Evolutionary conservation across 2,329 filamentous ascomycete species (phyloP).

Genomic region (Verticillium klebahnii): DNA sequence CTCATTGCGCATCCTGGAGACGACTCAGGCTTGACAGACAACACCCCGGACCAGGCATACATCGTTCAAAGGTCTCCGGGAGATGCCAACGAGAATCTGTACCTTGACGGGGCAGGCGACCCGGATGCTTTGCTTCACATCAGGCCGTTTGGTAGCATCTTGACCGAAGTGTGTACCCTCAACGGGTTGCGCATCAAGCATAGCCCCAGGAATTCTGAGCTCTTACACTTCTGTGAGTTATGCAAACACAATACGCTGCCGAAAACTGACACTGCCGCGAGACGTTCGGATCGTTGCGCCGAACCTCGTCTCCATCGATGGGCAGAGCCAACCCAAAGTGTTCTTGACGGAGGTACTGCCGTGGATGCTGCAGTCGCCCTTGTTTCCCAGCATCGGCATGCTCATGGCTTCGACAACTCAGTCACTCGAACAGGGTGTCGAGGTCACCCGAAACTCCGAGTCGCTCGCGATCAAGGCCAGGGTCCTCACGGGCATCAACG

Average conservation of each 20-base stretch:
- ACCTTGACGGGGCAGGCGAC: conserved; percentile 16
- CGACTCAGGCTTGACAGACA: not conserved
- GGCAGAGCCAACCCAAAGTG: conserved; percentile 14
- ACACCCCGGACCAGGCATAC: not conserved
- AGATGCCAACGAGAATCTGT: conserved; percentile 3
- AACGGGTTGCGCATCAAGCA: conserved; percentile 21
- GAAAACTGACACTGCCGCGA: conserved; percentile 1
- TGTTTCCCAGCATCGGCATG: conserved; percentile 21
- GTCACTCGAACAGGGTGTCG: conserved; percentile 13
- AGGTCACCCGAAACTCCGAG: conserved; percentile 18
- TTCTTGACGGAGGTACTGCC: conserved; percentile 20
- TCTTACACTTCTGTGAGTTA: conserved; percentile 23
- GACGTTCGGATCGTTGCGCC: conserved; percentile 21
- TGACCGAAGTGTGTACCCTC: conserved; percentile 30
- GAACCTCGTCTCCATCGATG: conserved; percentile 25
- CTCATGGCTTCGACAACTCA: conserved; percentile 24
- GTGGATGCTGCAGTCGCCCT: conserved; percentile 24
- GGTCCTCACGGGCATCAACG: conserved; percentile 21
- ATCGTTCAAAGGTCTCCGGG: not conserved
- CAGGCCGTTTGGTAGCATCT: conserved; percentile 15
- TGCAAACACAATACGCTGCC: conserved; percentile 13
- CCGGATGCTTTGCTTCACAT: conserved; percentile 7
- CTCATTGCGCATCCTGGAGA: not conserved
- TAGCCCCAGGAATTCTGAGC: conserved; percentile 16
- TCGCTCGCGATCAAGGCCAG: conserved; percentile 18